phyloP scores from a whole-genome alignment of 2,329 filamentous ascomycete genomes.

The Aureobasidium sp. region DNA sequence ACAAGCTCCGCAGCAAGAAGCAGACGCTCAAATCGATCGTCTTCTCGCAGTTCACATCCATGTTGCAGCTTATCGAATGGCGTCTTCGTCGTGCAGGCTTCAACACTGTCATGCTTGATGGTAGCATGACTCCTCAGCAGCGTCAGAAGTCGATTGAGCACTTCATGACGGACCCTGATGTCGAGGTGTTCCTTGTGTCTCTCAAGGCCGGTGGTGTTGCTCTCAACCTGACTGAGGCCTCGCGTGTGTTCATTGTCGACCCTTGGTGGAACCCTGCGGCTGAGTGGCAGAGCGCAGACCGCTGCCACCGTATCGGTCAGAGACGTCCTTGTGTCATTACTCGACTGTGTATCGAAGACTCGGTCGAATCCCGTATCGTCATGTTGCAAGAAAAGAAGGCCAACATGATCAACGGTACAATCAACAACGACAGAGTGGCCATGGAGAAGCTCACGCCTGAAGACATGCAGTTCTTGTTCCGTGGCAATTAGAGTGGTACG shows the following conservation, averaged over 20 bases:
- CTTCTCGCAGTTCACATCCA: constrained; percentile 94
- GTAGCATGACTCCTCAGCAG: constrained; percentile 91
- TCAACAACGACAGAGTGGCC: constrained; percentile 84
- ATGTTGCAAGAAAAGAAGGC: constrained; percentile 97
- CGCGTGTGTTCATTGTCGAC: constrained; percentile 90
- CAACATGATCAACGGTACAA: constrained; percentile 93
- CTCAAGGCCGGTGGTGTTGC: constrained; percentile 95
- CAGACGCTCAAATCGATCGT: constrained; percentile 94
- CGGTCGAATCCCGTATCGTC: constrained; percentile 92
- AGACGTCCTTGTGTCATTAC: constrained; percentile 90
- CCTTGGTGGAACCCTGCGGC: constrained; percentile 99
- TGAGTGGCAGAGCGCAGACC: constrained; percentile 94
- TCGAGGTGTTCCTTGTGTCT: constrained; percentile 93
- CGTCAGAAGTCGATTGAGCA: constrained; percentile 93
- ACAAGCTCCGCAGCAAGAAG: constrained; percentile 84
- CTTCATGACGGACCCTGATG: constrained; percentile 91
- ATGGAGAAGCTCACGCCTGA: constrained; percentile 86
- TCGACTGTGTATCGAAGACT: constrained; percentile 91
- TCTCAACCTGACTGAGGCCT: constrained; percentile 89
- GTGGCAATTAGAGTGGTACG: constrained; percentile 41
- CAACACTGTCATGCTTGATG: constrained; percentile 96
- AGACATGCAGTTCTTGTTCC: constrained; percentile 95
- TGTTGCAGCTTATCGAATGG: constrained; percentile 97
- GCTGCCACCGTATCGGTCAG: constrained; percentile 84
- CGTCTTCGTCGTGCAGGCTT: constrained; percentile 92